These are phyloP conservation scores for Russula ochroleuca DNA, from an alignment of 768 basidiomycete species.

Conservation along the genomic window DNA sequence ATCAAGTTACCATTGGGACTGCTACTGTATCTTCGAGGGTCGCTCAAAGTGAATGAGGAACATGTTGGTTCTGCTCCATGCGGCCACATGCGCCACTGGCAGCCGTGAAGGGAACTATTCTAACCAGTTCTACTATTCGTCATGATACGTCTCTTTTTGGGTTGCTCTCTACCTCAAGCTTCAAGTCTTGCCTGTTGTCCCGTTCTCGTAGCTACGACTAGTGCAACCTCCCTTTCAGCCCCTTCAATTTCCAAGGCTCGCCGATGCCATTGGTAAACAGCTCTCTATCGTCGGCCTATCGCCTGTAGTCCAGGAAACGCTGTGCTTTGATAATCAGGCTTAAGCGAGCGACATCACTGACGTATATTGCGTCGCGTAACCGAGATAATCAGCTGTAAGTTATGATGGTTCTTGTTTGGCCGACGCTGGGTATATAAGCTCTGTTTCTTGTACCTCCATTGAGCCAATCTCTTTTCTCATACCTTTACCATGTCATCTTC, in stretches of 20 bases:
- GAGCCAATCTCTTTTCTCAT: slow-evolving; percentile 1
- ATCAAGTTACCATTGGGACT: too few species aligned
- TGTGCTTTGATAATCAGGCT: slow-evolving; percentile 1
- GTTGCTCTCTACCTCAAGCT: not conserved
- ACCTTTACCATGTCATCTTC: slow-evolving; percentile 40
- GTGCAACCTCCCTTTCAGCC: not conserved
- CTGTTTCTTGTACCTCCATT: too few species aligned
- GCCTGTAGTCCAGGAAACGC: too few species aligned
- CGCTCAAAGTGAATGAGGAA: not conserved
- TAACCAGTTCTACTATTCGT: too few species aligned
- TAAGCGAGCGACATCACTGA: not conserved
- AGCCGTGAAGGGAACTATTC: too few species aligned
- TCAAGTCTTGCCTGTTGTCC: not conserved
- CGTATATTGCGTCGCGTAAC: not conserved
- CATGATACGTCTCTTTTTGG: too few species aligned
- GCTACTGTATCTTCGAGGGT: too few species aligned
- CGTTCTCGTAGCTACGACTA: not conserved
- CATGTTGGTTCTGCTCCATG: too few species aligned
- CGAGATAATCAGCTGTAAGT: not conserved
- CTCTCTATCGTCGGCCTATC: not conserved
- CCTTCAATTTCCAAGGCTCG: not conserved
- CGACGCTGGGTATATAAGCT: not conserved
- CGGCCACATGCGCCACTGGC: too few species aligned
- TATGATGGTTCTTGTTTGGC: not conserved
- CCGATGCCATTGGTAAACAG: not conserved